Evolutionary conservation across 495 filamentous ascomycete genomes (phyloP).

Genomic region (Monascus purpureus): DNA sequence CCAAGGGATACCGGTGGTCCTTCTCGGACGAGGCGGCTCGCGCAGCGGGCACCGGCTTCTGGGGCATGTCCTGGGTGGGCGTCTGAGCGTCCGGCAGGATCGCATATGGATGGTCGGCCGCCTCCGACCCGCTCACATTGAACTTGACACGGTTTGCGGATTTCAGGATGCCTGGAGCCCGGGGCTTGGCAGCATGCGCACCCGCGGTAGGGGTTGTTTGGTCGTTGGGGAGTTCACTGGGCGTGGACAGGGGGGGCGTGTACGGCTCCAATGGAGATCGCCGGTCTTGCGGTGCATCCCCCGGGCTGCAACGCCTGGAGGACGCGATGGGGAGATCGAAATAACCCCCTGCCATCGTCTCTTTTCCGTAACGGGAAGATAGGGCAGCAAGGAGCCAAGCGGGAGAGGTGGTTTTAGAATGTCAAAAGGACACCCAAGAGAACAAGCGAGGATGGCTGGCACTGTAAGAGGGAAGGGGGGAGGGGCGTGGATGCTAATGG

Average conservation of each 20-base stretch:
- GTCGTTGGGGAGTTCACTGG: slow-evolving; percentile 13
- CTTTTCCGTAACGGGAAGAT: too few species aligned
- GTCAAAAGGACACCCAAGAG: too few species aligned
- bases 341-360: slow-evolving; percentile 32
- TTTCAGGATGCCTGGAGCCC: slow-evolving; percentile 31
- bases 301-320: slow-evolving; percentile 17
- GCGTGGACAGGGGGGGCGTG: slow-evolving; percentile 10
- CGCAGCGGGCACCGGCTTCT: slow-evolving; percentile 23
- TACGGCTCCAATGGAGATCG: slow-evolving; percentile 14
- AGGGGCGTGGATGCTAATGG: too few species aligned
- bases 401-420: too few species aligned
- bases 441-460: too few species aligned
- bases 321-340: slow-evolving; percentile 22
- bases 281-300: slow-evolving; percentile 12
- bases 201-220: slow-evolving; percentile 8
- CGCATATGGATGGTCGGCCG: slow-evolving; percentile 8
- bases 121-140: slow-evolving; percentile 14
- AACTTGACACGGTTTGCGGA: slow-evolving; percentile 27
- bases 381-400: too few species aligned
- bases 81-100: slow-evolving; percentile 16
- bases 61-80: slow-evolving; percentile 20
- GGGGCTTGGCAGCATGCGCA: slow-evolving; percentile 17
- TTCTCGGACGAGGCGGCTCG: slow-evolving; percentile 28
- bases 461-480: too few species aligned
- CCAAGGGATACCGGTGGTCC: slow-evolving; percentile 14